Percentiles rank a stretch among this genome's conserved stretches.
These are phyloP conservation scores for Blastobotrys parvus DNA, from an alignment of 805 yeast genomes.

Conservation along the genomic window DNA sequence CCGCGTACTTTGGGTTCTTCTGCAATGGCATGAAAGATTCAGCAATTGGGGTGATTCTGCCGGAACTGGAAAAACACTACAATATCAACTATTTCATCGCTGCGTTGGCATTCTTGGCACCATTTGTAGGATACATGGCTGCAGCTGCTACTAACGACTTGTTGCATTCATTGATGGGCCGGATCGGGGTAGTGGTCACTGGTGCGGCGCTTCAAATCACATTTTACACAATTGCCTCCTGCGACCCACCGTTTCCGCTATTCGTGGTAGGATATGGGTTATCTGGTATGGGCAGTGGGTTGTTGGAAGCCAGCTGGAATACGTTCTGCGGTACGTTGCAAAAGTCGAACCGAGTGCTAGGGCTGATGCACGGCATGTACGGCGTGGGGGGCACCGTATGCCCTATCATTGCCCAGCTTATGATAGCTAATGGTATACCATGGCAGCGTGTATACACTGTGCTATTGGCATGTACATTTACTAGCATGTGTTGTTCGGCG, in stretches of 20 bases:
- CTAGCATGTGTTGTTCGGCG: conserved; percentile 29
- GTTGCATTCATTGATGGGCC: conserved; percentile 38
- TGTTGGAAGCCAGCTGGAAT: conserved; percentile 47
- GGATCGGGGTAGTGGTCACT: conserved; percentile 36
- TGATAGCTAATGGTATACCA: conserved; percentile 39
- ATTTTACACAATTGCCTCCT: conserved; percentile 34
- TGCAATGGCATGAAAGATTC: background rate
- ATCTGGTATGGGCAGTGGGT: conserved; percentile 50
- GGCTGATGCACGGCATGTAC: conserved; percentile 57
- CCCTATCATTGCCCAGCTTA: conserved; percentile 53
- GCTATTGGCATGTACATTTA: conserved; percentile 33
- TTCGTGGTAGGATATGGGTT: conserved; percentile 34
- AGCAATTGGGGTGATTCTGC: background rate
- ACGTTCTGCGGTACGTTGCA: conserved; percentile 40
- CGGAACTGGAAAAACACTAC: conserved; percentile 27
- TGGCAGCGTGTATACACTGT: conserved; percentile 50
- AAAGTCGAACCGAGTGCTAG: conserved; percentile 50
- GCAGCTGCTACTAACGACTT: conserved; percentile 43
- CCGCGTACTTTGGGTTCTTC: conserved; percentile 5
- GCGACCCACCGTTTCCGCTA: conserved; percentile 35
- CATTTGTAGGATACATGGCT: conserved; percentile 45
- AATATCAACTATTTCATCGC: conserved; percentile 39
- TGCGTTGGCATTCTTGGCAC: conserved; percentile 43
- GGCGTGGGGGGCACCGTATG: conserved; percentile 67
- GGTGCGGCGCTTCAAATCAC: conserved; percentile 31